phyloP scores from a whole-genome alignment of 2,329 filamentous ascomycete genomes.

The Amauroascus verrucosus region DNA sequence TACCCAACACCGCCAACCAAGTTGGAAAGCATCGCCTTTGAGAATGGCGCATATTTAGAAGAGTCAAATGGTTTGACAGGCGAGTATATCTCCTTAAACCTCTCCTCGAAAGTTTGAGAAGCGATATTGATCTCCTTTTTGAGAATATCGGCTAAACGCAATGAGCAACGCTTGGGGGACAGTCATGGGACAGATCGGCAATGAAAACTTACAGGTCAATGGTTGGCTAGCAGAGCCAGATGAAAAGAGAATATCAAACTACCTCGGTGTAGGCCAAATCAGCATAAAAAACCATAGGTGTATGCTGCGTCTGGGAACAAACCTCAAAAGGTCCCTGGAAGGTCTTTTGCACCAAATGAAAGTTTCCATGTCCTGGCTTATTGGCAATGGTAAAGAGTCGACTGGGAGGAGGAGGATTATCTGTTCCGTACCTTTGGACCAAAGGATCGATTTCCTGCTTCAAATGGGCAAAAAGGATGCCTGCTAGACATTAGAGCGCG shows the following conservation, averaged over 20 bases:
- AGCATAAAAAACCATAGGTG: not conserved
- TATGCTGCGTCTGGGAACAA: slow-evolving; percentile 10
- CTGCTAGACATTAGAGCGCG: not conserved
- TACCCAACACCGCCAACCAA: slow-evolving; percentile 89
- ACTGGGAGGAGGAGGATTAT: slow-evolving; percentile 68
- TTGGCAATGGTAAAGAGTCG: slow-evolving; percentile 74
- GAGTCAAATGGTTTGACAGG: slow-evolving; percentile 66
- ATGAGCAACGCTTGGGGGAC: slow-evolving; percentile 12
- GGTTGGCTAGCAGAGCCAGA: slow-evolving; percentile 55
- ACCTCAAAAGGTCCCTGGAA: slow-evolving; percentile 77
- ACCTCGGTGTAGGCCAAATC: not conserved
- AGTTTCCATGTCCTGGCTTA: slow-evolving; percentile 52
- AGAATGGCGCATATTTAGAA: slow-evolving; percentile 65
- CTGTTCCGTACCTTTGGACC: slow-evolving; percentile 49
- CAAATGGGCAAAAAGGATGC: slow-evolving; percentile 51
- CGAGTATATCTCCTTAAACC: slow-evolving; percentile 62
- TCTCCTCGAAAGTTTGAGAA: slow-evolving; percentile 59
- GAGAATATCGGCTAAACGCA: slow-evolving; percentile 46
- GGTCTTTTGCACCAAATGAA: slow-evolving; percentile 81
- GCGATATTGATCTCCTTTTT: slow-evolving; percentile 58
- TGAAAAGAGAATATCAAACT: slow-evolving; percentile 86
- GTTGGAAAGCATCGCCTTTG: slow-evolving; percentile 86
- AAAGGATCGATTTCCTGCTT: slow-evolving; percentile 54
- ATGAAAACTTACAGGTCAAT: slow-evolving; percentile 42
- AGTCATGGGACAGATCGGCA: not conserved